Percentiles rank a stretch among this genome's conserved stretches.
Evolutionary conservation across 2,329 filamentous ascomycete genomes (phyloP).

Genomic region (Huntiella abstrusa): DNA sequence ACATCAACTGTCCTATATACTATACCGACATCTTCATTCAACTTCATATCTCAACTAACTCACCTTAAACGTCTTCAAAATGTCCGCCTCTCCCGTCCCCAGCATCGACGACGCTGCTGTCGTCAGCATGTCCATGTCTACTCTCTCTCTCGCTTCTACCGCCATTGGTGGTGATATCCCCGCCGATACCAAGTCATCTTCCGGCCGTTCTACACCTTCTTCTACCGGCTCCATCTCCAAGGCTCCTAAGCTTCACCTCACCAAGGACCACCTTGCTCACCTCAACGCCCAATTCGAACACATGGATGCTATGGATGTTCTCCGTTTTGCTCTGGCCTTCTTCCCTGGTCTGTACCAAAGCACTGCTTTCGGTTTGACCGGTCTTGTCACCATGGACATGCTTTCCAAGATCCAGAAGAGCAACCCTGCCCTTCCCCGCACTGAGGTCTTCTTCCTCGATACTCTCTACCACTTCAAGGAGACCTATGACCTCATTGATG

Average conservation of each 20-base stretch:
- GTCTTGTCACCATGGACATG: constrained; percentile 71
- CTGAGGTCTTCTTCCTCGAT: constrained; percentile 64
- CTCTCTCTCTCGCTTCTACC: constrained; percentile 9
- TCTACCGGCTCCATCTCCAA: constrained; percentile 16
- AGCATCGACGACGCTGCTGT: constrained; percentile 7
- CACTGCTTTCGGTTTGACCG: constrained; percentile 65
- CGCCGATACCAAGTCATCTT: constrained; percentile 31
- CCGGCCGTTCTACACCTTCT: constrained; percentile 53
- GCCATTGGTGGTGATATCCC: constrained; percentile 18
- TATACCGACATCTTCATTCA: neutral
- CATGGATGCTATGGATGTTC: constrained; percentile 76
- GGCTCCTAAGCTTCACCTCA: constrained; percentile 67
- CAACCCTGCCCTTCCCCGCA: constrained; percentile 37
- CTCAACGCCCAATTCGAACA: constrained; percentile 78
- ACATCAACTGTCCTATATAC: constrained; percentile 5
- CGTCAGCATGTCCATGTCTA: constrained; percentile 9
- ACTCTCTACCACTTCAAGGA: constrained; percentile 69
- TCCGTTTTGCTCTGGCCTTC: constrained; percentile 79
- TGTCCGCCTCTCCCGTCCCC: constrained; percentile 8
- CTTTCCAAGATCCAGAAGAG: constrained; percentile 53
- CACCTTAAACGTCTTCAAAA: neutral
- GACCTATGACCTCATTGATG: constrained; percentile 55
- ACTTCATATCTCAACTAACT: neutral
- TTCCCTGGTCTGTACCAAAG: constrained; percentile 81
- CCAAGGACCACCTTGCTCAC: constrained; percentile 70